phyloP scores from a whole-genome alignment of 805 yeast genomes.

The Candida silvicultrix region DNA sequence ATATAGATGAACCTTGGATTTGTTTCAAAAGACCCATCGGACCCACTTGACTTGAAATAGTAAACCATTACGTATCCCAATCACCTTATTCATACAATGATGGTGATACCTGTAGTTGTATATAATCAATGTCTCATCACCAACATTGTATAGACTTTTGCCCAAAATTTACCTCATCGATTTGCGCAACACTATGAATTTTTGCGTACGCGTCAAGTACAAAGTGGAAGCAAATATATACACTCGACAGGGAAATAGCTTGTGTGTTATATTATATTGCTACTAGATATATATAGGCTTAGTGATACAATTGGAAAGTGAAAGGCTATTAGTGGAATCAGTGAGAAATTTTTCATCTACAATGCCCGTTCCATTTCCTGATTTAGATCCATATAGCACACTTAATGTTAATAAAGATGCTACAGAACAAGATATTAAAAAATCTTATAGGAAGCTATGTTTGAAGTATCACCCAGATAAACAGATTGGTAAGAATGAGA shows the following conservation, averaged over 20 bases:
- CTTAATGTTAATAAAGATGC: constrained; percentile 36
- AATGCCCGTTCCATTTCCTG: constrained; percentile 37
- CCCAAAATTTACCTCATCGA: constrained; percentile 1
- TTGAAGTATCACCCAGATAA: constrained; percentile 71
- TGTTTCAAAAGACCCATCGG: constrained; percentile 23
- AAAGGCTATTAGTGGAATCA: no score
- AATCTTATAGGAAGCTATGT: constrained; percentile 60
- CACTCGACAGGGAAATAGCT: no score
- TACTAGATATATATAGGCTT: no score
- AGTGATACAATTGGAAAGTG: no score
- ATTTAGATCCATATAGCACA: constrained; percentile 56
- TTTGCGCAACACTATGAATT: neutral
- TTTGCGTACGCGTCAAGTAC: no score
- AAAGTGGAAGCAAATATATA: no score
- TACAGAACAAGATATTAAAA: constrained; percentile 52
- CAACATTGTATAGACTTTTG: no score
- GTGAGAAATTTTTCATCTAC: no score
- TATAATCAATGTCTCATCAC: no score
- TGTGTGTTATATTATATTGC: no score
- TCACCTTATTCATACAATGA: no score
- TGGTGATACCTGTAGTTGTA: no score
- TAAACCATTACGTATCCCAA: constrained; percentile 32
- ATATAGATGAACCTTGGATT: constrained; percentile 41
- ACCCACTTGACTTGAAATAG: constrained; percentile 33
- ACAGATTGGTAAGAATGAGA: constrained; percentile 29